A percentile compares a stretch with the other conserved stretches of the same genome.
Evolutionary conservation across 1,284 basidiomycete species (phyloP).

Genomic region (Ganoderma sp.): DNA sequence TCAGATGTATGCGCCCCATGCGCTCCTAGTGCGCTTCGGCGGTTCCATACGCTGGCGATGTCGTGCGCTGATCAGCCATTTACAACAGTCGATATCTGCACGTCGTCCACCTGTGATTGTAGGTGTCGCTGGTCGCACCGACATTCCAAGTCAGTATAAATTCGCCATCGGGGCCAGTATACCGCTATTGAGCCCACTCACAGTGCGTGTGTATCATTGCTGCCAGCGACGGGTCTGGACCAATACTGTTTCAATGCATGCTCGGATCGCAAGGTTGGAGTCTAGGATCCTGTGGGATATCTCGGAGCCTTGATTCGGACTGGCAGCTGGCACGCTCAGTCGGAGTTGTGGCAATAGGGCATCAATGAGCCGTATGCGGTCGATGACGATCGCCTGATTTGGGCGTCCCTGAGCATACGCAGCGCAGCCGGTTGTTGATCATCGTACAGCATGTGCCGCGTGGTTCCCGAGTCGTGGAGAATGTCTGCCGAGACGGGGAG

Average conservation of each 20-base stretch:
- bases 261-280: not conserved
- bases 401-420: not conserved
- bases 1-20: not conserved
- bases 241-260: not conserved
- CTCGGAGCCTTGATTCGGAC: not conserved
- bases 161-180: not conserved
- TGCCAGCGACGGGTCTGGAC: not conserved
- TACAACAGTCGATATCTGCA: not conserved
- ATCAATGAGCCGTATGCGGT: not conserved
- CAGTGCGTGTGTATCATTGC: not conserved
- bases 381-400: conserved; percentile 6
- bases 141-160: not conserved
- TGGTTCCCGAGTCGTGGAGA: not conserved
- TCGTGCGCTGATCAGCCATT: not conserved
- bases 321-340: not conserved
- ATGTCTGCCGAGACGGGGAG: not conserved
- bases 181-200: conserved; percentile 1
- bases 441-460: conserved; percentile 5
- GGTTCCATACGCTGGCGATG: not conserved
- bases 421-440: conserved; percentile 8
- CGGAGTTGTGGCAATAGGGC: not conserved
- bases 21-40: not conserved
- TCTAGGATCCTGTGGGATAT: not conserved
- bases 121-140: not conserved
- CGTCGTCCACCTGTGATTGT: conserved; percentile 8